These are phyloP conservation scores for Penicillium sp. DNA, from an alignment of 2,329 filamentous ascomycete genomes.

Conservation along the genomic window DNA sequence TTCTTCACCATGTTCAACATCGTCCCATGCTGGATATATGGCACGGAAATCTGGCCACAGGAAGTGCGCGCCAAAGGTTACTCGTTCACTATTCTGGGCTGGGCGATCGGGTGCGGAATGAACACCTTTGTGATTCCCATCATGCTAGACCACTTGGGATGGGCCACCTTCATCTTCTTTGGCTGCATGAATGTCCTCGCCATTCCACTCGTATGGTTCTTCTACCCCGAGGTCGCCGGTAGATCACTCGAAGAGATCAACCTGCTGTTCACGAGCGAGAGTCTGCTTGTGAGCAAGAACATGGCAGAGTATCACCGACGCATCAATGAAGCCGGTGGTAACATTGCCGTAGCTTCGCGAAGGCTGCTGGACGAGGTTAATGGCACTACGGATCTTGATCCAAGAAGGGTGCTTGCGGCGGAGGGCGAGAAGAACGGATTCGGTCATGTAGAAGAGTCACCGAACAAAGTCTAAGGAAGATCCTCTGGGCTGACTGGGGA, in stretches of 20 bases:
- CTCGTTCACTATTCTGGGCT: slow-evolving; percentile 50
- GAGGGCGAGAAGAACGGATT: slow-evolving; percentile 1
- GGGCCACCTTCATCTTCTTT: slow-evolving; percentile 30
- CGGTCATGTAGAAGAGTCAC: background rate
- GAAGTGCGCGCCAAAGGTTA: slow-evolving; percentile 53
- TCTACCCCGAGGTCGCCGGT: slow-evolving; percentile 1
- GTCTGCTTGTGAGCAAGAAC: slow-evolving; percentile 29
- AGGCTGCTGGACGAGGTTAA: slow-evolving; percentile 32
- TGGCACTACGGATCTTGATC: slow-evolving; percentile 16
- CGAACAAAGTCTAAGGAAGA: slow-evolving; percentile 1
- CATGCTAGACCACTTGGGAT: slow-evolving; percentile 27
- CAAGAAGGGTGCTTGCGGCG: slow-evolving; percentile 3
- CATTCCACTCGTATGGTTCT: slow-evolving; percentile 1
- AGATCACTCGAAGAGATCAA: slow-evolving; percentile 28
- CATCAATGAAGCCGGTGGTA: slow-evolving; percentile 29
- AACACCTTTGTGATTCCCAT: slow-evolving; percentile 28
- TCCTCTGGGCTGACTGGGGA: background rate
- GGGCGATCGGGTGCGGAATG: slow-evolving; percentile 43
- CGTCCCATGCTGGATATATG: slow-evolving; percentile 54
- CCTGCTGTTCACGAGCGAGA: slow-evolving; percentile 28
- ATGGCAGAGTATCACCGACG: slow-evolving; percentile 31
- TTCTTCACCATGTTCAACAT: slow-evolving; percentile 63
- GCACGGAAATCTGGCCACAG: slow-evolving; percentile 50
- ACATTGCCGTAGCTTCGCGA: slow-evolving; percentile 29
- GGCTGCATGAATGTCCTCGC: slow-evolving; percentile 27